phyloP scores from a whole-genome alignment of 768 basidiomycete genomes.

The Porpolomopsis calyptriformis region DNA sequence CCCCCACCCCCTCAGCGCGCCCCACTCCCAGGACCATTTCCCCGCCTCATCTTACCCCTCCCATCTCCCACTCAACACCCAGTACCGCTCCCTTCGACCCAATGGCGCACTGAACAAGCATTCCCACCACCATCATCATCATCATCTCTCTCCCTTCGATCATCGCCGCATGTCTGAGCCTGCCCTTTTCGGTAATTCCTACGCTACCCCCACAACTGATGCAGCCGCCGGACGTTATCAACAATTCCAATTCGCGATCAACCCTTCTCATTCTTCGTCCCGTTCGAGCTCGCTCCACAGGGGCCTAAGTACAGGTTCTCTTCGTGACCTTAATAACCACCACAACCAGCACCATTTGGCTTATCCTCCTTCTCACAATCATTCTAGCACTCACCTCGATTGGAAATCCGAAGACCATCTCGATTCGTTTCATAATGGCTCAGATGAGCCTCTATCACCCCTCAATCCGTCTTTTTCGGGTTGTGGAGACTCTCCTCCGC shows the following conservation, averaged over 20 bases:
- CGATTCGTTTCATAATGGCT: constrained; percentile 23
- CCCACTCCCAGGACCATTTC: constrained; percentile 36
- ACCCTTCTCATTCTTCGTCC: constrained; percentile 26
- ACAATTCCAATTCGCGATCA: constrained; percentile 33
- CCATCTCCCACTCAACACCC: constrained; percentile 29
- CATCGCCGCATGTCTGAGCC: constrained; percentile 66
- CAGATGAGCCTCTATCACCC: constrained; percentile 45
- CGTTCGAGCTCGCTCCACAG: constrained; percentile 35
- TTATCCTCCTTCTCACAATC: not conserved
- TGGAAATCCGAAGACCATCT: constrained; percentile 30
- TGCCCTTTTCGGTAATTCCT: constrained; percentile 31
- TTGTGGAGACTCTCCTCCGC: constrained; percentile 24
- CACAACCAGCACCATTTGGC: constrained; percentile 10
- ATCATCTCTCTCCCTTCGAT: constrained; percentile 29
- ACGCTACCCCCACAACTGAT: constrained; percentile 26
- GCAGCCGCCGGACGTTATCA: constrained; percentile 26
- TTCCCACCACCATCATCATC: constrained; percentile 19
- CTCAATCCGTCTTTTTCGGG: constrained; percentile 43
- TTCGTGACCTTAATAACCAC: constrained; percentile 31
- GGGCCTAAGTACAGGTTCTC: constrained; percentile 34
- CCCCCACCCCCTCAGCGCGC: constrained; percentile 32
- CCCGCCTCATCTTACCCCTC: constrained; percentile 31
- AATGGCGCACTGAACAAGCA: constrained; percentile 27
- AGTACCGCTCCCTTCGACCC: constrained; percentile 30
- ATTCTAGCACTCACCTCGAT: not conserved